Percentiles rank a stretch among this genome's conserved stretches.
phyloP scores from a whole-genome alignment of 371 early-diverging fungal species.

The Rhizopus sp. region DNA sequence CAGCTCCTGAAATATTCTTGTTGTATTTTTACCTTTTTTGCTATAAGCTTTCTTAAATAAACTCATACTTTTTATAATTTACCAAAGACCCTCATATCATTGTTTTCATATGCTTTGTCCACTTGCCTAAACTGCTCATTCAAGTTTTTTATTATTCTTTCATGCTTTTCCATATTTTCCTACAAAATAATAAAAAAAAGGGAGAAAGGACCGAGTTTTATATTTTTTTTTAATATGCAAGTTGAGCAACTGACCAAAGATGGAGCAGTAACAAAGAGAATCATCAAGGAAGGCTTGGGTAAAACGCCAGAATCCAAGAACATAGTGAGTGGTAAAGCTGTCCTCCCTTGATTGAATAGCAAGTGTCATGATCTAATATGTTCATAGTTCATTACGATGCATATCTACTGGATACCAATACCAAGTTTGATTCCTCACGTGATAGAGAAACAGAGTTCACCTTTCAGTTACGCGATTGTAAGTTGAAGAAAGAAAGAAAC shows the following conservation, averaged over 20 bases:
- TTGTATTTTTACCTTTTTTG: constrained; percentile 17
- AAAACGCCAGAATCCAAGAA: constrained; percentile 18
- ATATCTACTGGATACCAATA: constrained; percentile 19
- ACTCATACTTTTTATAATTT: neutral
- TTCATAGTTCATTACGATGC: constrained; percentile 41
- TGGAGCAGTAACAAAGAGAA: constrained; percentile 40
- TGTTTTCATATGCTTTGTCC: constrained; percentile 13
- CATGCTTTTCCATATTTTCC: constrained; percentile 21
- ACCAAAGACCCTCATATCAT: constrained; percentile 25
- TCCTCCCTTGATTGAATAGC: neutral
- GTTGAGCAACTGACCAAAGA: constrained; percentile 28
- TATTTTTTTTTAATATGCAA: neutral
- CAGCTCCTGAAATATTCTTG: constrained; percentile 16
- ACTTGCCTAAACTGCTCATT: constrained; percentile 22
- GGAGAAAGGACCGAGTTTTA: neutral
- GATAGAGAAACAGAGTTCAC: constrained; percentile 24
- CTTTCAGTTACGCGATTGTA: constrained; percentile 9
- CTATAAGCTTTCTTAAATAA: neutral
- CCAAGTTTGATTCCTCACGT: constrained; percentile 42
- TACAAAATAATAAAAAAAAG: neutral
- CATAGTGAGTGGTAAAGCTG: constrained; percentile 30
- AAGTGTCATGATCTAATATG: neutral
- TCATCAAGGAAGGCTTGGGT: constrained; percentile 33
- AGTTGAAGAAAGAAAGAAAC: neutral
- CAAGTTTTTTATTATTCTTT: constrained; percentile 12